Conservation (phyloP, 768 basidiomycete species). For the Hydnomerulius pinastri region DNA sequence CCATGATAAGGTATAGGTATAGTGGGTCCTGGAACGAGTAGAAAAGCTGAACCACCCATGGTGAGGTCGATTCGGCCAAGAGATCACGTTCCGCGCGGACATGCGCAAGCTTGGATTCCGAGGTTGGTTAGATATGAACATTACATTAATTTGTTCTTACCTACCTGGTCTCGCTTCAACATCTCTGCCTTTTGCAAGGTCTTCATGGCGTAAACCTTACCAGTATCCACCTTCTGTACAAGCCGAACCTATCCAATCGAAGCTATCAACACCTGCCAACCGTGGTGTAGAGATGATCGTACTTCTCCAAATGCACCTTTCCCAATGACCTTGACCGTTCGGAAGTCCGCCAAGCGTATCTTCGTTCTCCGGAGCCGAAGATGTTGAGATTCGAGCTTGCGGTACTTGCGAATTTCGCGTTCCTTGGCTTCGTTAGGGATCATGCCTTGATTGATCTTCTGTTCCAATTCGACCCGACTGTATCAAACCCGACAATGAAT, state of each 20-base stretch:
- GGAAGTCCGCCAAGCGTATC: slow-evolving; percentile 90
- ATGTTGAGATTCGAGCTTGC: slow-evolving; percentile 85
- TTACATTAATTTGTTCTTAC: slow-evolving; percentile 19
- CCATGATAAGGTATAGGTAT: slow-evolving; percentile 98
- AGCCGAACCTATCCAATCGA: slow-evolving; percentile 69
- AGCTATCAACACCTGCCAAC: slow-evolving; percentile 2
- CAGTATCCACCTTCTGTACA: slow-evolving; percentile 96
- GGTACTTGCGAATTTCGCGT: slow-evolving; percentile 84
- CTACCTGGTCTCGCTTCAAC: slow-evolving; percentile 98
- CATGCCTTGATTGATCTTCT: slow-evolving; percentile 73
- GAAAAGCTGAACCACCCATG: slow-evolving; percentile 97
- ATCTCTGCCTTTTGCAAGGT: slow-evolving; percentile 97
- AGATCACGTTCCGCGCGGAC: slow-evolving; percentile 97
- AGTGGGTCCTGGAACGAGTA: slow-evolving; percentile 97
- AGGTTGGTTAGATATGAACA: slow-evolving; percentile 6
- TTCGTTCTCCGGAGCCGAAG: slow-evolving; percentile 91
- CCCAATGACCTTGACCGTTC: slow-evolving; percentile 97
- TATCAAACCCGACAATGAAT: slow-evolving; percentile 6
- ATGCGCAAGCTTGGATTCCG: slow-evolving; percentile 76
- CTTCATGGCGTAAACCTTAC: slow-evolving; percentile 99
- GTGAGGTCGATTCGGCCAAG: slow-evolving; percentile 92
- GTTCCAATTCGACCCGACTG: slow-evolving; percentile 89
- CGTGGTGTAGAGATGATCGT: slow-evolving; percentile 17
- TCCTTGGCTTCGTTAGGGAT: slow-evolving; percentile 82
- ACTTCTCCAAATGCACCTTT: slow-evolving; percentile 99